Percentiles rank a stretch among this genome's conserved stretches.
Evolutionary conservation across 1,284 basidiomycete genomes (phyloP).

Genomic region (Puccinia brachypodii): DNA sequence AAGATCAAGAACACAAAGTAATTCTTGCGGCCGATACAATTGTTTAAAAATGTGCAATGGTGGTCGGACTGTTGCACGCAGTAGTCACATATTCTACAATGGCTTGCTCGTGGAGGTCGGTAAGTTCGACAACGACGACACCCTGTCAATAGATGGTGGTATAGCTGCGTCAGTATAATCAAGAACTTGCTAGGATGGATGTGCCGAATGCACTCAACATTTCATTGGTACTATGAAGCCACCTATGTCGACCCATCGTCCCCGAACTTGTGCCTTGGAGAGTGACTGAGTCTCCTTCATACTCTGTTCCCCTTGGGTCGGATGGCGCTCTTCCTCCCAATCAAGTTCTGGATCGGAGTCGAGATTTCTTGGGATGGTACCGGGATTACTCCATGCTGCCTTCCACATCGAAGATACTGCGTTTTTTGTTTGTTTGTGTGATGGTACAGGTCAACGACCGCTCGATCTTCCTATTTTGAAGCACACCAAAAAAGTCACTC

Average conservation of each 20-base stretch:
- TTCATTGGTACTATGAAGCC: slow-evolving; percentile 2
- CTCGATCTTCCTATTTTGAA: background rate
- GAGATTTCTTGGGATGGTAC: slow-evolving; percentile 20
- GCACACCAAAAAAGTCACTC: background rate
- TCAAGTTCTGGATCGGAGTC: slow-evolving; percentile 10
- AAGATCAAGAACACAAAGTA: slow-evolving; percentile 56
- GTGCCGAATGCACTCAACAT: slow-evolving; percentile 3
- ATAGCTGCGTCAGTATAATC: background rate
- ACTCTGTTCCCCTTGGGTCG: background rate
- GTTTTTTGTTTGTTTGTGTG: background rate
- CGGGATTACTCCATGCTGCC: slow-evolving; percentile 22
- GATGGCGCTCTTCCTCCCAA: background rate
- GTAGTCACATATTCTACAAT: slow-evolving; percentile 57
- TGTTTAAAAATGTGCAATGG: slow-evolving; percentile 57
- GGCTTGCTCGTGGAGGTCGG: slow-evolving; percentile 55
- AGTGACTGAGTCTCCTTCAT: background rate
- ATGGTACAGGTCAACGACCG: background rate
- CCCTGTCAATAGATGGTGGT: slow-evolving; percentile 46
- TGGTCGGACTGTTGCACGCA: slow-evolving; percentile 56
- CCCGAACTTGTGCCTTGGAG: background rate
- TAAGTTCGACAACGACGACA: slow-evolving; percentile 57
- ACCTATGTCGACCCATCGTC: slow-evolving; percentile 15
- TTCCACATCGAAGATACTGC: slow-evolving; percentile 41
- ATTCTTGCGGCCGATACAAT: slow-evolving; percentile 56
- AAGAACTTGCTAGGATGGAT: background rate